Base-by-base conservation (phyloP, 345 rosid species). In the Luvunga scandens region DNA sequence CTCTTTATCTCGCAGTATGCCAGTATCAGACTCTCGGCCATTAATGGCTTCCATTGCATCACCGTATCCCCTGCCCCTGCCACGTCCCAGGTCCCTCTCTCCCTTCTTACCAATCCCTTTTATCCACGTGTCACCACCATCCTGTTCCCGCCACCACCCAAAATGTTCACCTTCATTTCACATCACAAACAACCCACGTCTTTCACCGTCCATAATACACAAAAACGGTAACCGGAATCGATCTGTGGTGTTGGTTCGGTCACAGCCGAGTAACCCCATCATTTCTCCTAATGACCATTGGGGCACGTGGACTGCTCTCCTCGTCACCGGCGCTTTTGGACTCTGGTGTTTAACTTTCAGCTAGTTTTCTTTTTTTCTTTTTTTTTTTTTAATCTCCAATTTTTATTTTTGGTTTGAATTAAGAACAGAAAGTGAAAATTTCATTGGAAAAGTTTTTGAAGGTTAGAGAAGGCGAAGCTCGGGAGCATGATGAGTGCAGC, bases 301-400 rank as follows among this genome's bases (percentile, higher is more conserved):
- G 97, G 87, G 91, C 65, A 90, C 78, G 28, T 93, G 97, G 98
- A 85, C 95, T 7, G 82, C 89, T 79, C 92, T 93, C 83, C 89
- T 95, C 82, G 89, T 94, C 82, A 72, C 90, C 64, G 98, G 98
- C n/a, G 93, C 95, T 73, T 89, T 91, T 39, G 98, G 98, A 28
- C 83, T 95, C 81, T 93, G 97, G 97, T 91, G 85, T 65, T 16
- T 19, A 65, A 48, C 25, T 45, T 9, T 60, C 14, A 4, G 25
- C 27, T 27, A 14, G 8, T 70, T 8, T 69, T 38, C 42, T 1
- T 38, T 38, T 38, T 25, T 38, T 25, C 28, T 71, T 57, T 1
- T 38, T 38, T 38, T 25, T 38, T 25, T 48, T 71, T 57, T 13
- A 34, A 4, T 42, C 12, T 18, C 7, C 28, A 59, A 10, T 42